Conservation (phyloP, 139 green algal genomes). For the Haematococcus lacustris region DNA sequence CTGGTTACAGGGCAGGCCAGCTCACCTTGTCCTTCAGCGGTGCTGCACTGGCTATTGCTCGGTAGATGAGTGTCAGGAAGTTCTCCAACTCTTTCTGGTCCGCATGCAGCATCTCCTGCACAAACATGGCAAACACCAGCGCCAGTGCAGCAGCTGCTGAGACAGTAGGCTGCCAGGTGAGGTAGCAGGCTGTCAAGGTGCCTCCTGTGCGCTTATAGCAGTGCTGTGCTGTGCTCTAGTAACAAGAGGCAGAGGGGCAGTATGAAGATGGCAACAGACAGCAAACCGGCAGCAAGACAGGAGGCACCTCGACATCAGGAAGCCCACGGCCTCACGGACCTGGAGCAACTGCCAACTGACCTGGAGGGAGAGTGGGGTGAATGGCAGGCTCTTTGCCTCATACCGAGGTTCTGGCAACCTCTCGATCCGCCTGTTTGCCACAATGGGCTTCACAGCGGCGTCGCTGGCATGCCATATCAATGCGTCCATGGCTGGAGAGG, state of each 20-base stretch:
- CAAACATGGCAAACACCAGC: not conserved
- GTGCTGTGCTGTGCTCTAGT: no score
- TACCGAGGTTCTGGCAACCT: slow-evolving; percentile 56
- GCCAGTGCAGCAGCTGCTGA: no score
- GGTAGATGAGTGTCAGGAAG: slow-evolving; percentile 59
- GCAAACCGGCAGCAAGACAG: no score
- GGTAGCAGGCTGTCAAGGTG: no score
- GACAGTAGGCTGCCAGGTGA: no score
- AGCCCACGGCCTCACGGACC: no score
- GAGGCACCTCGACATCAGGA: no score
- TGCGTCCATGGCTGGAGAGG: slow-evolving; percentile 32
- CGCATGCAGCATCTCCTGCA: slow-evolving; percentile 51
- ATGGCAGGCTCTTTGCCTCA: slow-evolving; percentile 61
- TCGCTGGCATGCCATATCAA: slow-evolving; percentile 79
- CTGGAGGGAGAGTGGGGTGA: slow-evolving; percentile 46
- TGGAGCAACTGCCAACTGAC: no score
- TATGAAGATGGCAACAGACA: no score
- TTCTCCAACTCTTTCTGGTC: slow-evolving; percentile 46
- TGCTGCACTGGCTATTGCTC: slow-evolving; percentile 45
- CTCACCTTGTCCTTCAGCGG: slow-evolving; percentile 62
- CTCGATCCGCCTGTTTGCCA: slow-evolving; percentile 83
- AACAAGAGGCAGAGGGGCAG: no score
- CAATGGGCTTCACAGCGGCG: slow-evolving; percentile 80
- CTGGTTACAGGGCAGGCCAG: no score
- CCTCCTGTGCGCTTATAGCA: no score